Conservation (phyloP, 192 early-diverging fungal species). For the Funneliformis geosporum region DNA sequence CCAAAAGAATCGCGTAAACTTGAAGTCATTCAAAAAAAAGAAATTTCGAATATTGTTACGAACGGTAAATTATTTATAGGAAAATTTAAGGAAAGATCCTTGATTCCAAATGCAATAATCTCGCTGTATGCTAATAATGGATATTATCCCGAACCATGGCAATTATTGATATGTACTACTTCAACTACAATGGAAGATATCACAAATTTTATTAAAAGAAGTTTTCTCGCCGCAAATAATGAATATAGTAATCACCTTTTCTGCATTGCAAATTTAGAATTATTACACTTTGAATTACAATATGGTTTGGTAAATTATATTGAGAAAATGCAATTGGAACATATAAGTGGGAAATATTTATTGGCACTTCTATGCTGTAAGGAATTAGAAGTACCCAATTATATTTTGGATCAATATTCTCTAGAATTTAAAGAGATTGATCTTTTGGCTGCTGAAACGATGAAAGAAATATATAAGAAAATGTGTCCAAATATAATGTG, state of each 20-base stretch:
- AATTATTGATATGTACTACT: slow-evolving; percentile 28
- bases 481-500: slow-evolving; percentile 26
- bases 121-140: slow-evolving; percentile 31
- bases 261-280: slow-evolving; percentile 36
- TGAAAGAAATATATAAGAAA: slow-evolving; percentile 11
- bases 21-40: neutral
- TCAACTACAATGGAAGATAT: slow-evolving; percentile 33
- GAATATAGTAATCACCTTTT: slow-evolving; percentile 25
- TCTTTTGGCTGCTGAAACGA: neutral
- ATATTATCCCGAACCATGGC: slow-evolving; percentile 25
- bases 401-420: slow-evolving; percentile 29
- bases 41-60: slow-evolving; percentile 10
- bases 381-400: slow-evolving; percentile 18
- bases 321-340: neutral
- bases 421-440: neutral
- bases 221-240: slow-evolving; percentile 26
- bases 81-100: slow-evolving; percentile 6
- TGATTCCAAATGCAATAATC: slow-evolving; percentile 27
- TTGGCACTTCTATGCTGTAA: slow-evolving; percentile 23
- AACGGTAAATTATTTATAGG: slow-evolving; percentile 24
- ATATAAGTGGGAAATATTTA: neutral
- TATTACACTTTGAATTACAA: slow-evolving; percentile 30
- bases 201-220: slow-evolving; percentile 24
- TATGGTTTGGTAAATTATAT: slow-evolving; percentile 30
- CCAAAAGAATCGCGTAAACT: neutral